Evolutionary conservation across 2,329 filamentous ascomycete genomes (phyloP).

Genomic region (Alternaria incomplexa): DNA sequence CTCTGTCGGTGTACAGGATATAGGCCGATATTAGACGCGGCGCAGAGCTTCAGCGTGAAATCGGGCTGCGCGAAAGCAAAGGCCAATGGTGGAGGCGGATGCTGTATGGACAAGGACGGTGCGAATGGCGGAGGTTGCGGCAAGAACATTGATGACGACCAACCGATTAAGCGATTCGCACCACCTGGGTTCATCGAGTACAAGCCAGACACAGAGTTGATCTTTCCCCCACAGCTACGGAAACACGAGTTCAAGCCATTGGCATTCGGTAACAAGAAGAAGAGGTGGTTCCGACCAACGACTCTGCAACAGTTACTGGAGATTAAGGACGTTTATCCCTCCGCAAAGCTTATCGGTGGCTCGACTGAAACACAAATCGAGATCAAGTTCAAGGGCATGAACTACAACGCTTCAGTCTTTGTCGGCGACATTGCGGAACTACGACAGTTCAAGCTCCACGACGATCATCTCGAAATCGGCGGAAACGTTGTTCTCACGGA

Average conservation of each 20-base stretch:
- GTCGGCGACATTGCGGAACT: slow-evolving; percentile 93
- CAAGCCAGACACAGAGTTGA: slow-evolving; percentile 90
- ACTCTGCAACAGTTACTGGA: slow-evolving; percentile 86
- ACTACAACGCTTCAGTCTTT: slow-evolving; percentile 88
- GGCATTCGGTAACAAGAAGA: slow-evolving; percentile 91
- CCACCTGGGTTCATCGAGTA: slow-evolving; percentile 94
- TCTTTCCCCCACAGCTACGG: slow-evolving; percentile 85
- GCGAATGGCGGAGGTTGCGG: slow-evolving; percentile 53
- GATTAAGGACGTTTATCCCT: slow-evolving; percentile 84
- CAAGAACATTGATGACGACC: slow-evolving; percentile 49
- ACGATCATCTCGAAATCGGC: slow-evolving; percentile 86
- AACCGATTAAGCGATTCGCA: slow-evolving; percentile 70
- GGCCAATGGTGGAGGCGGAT: slow-evolving; percentile 67
- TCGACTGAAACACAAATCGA: slow-evolving; percentile 98
- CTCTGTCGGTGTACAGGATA: slow-evolving; percentile 96
- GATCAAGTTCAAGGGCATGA: slow-evolving; percentile 94
- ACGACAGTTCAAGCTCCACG: slow-evolving; percentile 77
- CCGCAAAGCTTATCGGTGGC: slow-evolving; percentile 92
- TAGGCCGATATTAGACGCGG: slow-evolving; percentile 89
- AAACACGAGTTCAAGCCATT: slow-evolving; percentile 83
- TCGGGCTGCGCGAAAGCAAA: slow-evolving; percentile 62
- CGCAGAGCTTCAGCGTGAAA: slow-evolving; percentile 79
- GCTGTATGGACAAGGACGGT: slow-evolving; percentile 69
- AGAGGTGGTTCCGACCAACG: slow-evolving; percentile 90
- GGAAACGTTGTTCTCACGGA: slow-evolving; percentile 94